phyloP scores from a whole-genome alignment of 371 early-diverging fungal genomes.

The Apophysomyces elegans region DNA sequence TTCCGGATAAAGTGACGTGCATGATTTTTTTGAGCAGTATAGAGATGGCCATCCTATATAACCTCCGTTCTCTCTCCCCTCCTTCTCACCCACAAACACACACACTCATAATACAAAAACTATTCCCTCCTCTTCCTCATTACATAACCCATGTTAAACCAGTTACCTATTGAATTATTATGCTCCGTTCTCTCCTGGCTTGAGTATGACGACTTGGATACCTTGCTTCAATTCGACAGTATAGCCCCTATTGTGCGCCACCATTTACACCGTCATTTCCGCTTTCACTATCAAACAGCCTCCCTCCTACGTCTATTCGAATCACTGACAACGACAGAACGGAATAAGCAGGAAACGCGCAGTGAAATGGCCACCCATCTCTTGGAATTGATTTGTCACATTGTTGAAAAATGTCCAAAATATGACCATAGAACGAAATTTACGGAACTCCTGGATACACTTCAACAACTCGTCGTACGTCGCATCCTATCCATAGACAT shows the following conservation, averaged over 20 bases:
- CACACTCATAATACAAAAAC: too few relatives aligned
- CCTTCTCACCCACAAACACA: too few relatives aligned
- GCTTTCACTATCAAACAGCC: slow-evolving; percentile 33
- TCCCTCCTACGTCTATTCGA: slow-evolving; percentile 34
- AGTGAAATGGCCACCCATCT: slow-evolving; percentile 26
- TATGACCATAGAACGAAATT: slow-evolving; percentile 41
- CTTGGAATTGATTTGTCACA: slow-evolving; percentile 36
- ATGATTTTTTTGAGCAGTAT: too few relatives aligned
- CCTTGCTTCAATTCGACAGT: slow-evolving; percentile 12
- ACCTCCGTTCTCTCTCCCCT: too few relatives aligned
- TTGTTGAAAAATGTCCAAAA: slow-evolving; percentile 29
- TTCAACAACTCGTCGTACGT: slow-evolving; percentile 39
- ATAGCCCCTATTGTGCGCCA: slow-evolving; percentile 20
- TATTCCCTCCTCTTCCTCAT: too few relatives aligned
- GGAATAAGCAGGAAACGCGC: slow-evolving; percentile 26
- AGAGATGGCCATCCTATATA: too few relatives aligned
- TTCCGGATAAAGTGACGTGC: too few relatives aligned
- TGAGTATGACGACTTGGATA: slow-evolving; percentile 37
- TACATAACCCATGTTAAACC: slow-evolving; percentile 25
- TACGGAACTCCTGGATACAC: slow-evolving; percentile 36
- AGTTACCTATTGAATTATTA: slow-evolving; percentile 45
- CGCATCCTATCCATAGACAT: slow-evolving; percentile 31
- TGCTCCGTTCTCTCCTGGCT: slow-evolving; percentile 31
- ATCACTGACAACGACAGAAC: slow-evolving; percentile 26
- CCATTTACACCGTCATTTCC: slow-evolving; percentile 34